Conservation (phyloP, 1,284 basidiomycete genomes). For the Cutaneotrichosporon sp. region DNA sequence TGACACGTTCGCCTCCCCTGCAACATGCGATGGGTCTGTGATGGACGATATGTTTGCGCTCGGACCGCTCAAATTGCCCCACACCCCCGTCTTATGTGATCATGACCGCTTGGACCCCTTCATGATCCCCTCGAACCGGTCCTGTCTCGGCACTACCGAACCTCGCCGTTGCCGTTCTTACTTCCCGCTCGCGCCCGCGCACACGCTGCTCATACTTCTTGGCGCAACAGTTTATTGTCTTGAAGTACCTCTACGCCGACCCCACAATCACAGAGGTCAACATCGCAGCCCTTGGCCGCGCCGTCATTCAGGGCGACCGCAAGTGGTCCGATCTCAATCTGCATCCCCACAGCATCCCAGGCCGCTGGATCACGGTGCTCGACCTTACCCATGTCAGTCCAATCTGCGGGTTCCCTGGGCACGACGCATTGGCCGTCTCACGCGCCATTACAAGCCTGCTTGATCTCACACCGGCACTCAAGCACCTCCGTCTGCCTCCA, state of each 20-base stretch:
- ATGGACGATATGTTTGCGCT: neutral
- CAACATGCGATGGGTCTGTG: no score
- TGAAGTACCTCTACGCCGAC: conserved; percentile 62
- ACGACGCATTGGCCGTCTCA: conserved; percentile 52
- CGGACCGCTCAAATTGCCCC: neutral
- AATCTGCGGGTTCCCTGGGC: conserved; percentile 54
- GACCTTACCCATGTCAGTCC: conserved; percentile 61
- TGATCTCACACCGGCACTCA: conserved; percentile 64
- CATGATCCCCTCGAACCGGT: neutral
- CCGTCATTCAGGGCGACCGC: conserved; percentile 60
- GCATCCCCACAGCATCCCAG: conserved; percentile 74
- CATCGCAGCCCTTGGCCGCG: conserved; percentile 57
- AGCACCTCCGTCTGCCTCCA: conserved; percentile 58
- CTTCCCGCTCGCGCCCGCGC: neutral
- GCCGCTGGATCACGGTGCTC: conserved; percentile 69
- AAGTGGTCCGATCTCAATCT: conserved; percentile 78
- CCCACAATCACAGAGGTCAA: conserved; percentile 53
- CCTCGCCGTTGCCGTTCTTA: neutral
- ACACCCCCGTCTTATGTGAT: neutral
- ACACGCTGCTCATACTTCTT: neutral
- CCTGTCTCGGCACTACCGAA: neutral
- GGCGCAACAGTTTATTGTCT: conserved; percentile 56
- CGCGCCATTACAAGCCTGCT: conserved; percentile 50
- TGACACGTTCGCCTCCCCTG: neutral
- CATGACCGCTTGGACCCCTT: neutral